A percentile compares a stretch with the other conserved stretches of the same genome.
Evolutionary conservation across 192 early-diverging fungal genomes (phyloP).

Genomic region (Helicostylum pulchrum): DNA sequence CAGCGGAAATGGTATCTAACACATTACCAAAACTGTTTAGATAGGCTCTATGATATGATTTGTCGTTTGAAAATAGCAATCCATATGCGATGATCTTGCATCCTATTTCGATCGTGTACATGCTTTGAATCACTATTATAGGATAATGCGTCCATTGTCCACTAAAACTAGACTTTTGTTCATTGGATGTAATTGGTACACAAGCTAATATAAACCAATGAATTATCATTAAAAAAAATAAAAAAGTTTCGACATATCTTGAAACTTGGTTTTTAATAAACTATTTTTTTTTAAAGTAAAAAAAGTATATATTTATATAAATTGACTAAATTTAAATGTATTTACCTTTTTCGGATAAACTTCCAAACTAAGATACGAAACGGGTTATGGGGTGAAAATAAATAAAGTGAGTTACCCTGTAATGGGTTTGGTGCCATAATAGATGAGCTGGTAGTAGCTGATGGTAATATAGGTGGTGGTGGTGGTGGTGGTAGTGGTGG

Average conservation of each 20-base stretch:
- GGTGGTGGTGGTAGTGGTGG: not conserved
- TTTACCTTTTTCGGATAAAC: conserved; percentile 40
- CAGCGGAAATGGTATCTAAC: conserved; percentile 43
- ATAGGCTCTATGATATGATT: conserved; percentile 38
- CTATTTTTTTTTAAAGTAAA: too few species aligned
- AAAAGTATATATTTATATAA: not conserved
- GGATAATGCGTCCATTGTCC: conserved; percentile 42
- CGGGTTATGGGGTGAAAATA: conserved; percentile 33
- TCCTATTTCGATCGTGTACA: conserved; percentile 41
- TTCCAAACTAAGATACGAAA: conserved; percentile 33
- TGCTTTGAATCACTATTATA: conserved; percentile 36
- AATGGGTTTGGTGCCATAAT: conserved; percentile 7
- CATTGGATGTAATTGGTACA: conserved; percentile 25
- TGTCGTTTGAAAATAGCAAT: conserved; percentile 11
- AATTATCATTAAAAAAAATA: conserved; percentile 39
- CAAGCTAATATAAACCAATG: conserved; percentile 48
- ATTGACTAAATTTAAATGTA: not conserved
- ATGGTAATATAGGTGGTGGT: not conserved
- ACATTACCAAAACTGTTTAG: conserved; percentile 43
- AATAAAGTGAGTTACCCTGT: conserved; percentile 37
- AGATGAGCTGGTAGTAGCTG: not conserved
- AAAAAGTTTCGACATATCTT: conserved; percentile 36
- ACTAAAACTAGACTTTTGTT: conserved; percentile 40
- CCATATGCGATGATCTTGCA: conserved; percentile 46
- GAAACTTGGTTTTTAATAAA: not conserved